Evolutionary conservation across 129 eudicot species (phyloP), one percentile per base, ranked within the genome.

Genomic region (Sambucus nigra): DNA sequence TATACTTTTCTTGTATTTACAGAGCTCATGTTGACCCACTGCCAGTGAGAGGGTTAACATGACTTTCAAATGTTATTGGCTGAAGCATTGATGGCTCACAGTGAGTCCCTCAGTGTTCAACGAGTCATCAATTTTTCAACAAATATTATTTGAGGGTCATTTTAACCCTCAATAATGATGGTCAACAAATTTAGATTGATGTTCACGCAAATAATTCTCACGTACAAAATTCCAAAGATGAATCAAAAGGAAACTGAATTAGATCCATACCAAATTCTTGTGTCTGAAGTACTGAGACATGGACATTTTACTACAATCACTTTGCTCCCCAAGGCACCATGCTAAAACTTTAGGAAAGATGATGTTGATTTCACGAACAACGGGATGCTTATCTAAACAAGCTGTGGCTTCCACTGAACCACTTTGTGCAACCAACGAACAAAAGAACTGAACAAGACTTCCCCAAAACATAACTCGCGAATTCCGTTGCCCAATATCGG

Each of bases 231-330:
- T 35, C 8, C 8, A 35, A 2, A 15, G 8, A 35, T 23, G 7
- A 25, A n/a, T 12, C 29, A 23, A 42, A 46, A 22, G 54, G 38
- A 32, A 32, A 49, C 16, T 3, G 21, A 51, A 20, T 44, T 21
- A 27, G 21, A 40, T 55, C 19, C 69, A 51, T 84, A 89, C 97
- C 92, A 89, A 63, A 59, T 76, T 53, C 68, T 89, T 89, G 73
- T 84, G 88, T 52, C 67, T 82, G 40, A 76, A 40, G 57, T 84
- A 84, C 12, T 55, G 69, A 59, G 69, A 72, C 22, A 71, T 69
- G 29, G 55, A 7, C 17, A 26, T 25, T 39, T 38, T 16, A 18
- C 48, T 35, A 47, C 13, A 25, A 24, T 58, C 57, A 53, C 60
- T 65, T 18, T 53, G 70, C 28, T 58, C 56, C 1, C 58, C 64